These are phyloP conservation scores for Salix suchowensis DNA, from an alignment of 345 rosid species.

Conservation along the genomic window DNA sequence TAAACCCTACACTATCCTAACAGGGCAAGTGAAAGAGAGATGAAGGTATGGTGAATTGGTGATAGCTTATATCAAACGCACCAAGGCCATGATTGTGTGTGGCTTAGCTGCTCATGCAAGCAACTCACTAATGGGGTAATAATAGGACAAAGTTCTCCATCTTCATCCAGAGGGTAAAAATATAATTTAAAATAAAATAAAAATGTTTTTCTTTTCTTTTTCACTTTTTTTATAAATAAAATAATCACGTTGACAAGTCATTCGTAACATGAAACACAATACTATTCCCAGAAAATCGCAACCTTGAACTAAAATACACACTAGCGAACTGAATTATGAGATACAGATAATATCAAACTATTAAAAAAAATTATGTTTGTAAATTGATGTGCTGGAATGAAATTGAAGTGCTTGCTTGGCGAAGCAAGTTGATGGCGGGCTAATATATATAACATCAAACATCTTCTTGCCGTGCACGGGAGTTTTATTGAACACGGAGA, in stretches of 20 bases:
- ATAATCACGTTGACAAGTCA: no score
- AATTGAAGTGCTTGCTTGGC: background rate
- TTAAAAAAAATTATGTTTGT: no score
- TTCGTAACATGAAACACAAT: no score
- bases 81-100: background rate
- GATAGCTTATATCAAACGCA: conserved; percentile 2
- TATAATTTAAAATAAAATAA: accelerated
- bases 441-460: background rate
- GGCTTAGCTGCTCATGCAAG: conserved; percentile 1
- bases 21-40: background rate
- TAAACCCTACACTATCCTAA: no score
- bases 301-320: no score
- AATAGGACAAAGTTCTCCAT: background rate
- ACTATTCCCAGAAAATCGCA: no score
- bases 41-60: background rate
- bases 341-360: no score
- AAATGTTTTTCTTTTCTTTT: no score
- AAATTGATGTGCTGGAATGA: no score
- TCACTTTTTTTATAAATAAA: no score
- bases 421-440: background rate
- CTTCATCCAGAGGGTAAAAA: background rate
- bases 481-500: background rate
- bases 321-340: no score
- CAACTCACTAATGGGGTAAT: background rate
- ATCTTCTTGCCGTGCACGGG: background rate